phyloP scores from a whole-genome alignment of 179 eudicot genomes.

The Beta macrorhiza region DNA sequence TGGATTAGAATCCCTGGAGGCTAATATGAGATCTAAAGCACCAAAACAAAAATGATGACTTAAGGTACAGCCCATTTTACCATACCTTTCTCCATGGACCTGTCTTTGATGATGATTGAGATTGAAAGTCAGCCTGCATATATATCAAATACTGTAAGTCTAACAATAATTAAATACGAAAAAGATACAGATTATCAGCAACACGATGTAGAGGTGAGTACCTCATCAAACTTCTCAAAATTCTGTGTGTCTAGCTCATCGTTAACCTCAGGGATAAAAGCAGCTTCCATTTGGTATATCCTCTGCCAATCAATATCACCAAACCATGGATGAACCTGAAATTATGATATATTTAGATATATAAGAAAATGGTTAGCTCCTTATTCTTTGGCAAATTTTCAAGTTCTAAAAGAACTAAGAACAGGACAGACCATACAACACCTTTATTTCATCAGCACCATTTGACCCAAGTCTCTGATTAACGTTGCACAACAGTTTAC shows the following conservation, averaged over 20 bases:
- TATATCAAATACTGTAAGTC: constrained; percentile 3
- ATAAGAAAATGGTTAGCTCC: constrained; percentile 21
- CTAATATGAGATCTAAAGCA: not conserved
- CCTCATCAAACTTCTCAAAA: constrained; percentile 97
- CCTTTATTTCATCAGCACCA: constrained; percentile 94
- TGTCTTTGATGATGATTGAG: constrained; percentile 52
- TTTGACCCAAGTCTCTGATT: constrained; percentile 82
- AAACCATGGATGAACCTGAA: constrained; percentile 77
- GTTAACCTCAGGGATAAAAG: constrained; percentile 89
- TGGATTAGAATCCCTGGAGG: not conserved
- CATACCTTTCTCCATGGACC: constrained; percentile 98
- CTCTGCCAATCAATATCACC: constrained; percentile 72
- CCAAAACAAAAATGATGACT: constrained; percentile 1
- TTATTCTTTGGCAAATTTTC: not conserved
- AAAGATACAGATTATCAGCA: not conserved
- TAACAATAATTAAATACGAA: not conserved
- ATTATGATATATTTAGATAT: not conserved
- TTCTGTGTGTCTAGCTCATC: constrained; percentile 96
- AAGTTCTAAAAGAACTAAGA: constrained; percentile 27
- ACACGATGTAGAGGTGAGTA: constrained; percentile 22
- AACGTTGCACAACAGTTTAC: constrained; percentile 84
- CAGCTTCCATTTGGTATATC: constrained; percentile 85
- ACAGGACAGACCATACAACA: constrained; percentile 60
- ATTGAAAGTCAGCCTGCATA: constrained; percentile 55
- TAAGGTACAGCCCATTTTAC: not conserved